Evolutionary conservation across 768 basidiomycete species (phyloP).

Genomic region (Trametes cingulata): DNA sequence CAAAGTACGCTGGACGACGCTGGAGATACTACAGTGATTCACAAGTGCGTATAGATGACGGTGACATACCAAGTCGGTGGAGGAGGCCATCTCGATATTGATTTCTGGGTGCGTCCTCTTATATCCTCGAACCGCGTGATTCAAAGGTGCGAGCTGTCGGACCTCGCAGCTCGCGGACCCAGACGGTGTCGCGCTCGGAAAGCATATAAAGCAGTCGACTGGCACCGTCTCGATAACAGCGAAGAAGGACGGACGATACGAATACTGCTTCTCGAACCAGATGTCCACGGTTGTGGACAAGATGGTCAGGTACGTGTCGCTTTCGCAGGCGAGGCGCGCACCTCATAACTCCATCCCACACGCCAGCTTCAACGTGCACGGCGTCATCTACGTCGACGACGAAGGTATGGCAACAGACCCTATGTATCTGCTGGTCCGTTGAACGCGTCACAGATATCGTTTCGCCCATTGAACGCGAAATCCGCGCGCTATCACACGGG

Average conservation of each 20-base stretch:
- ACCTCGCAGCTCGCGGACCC: conserved; percentile 76
- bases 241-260: conserved; percentile 81
- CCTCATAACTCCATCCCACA: conserved; percentile 74
- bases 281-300: conserved; percentile 98
- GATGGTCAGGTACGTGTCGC: conserved; percentile 72
- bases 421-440: background rate
- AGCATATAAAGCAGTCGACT: conserved; percentile 85
- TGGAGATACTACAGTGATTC: background rate
- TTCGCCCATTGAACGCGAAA: conserved; percentile 96
- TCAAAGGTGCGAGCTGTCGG: conserved; percentile 17
- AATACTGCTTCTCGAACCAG: conserved; percentile 98
- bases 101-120: conserved; percentile 79
- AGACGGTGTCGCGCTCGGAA: conserved; percentile 60
- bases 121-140: background rate
- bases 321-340: conserved; percentile 82
- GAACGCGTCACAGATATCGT: conserved; percentile 60
- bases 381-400: conserved; percentile 90
- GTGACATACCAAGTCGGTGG: conserved; percentile 99
- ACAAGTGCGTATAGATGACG: conserved; percentile 71
- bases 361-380: conserved; percentile 88
- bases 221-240: conserved; percentile 89
- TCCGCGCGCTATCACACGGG: conserved; percentile 78
- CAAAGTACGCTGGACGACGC: conserved; percentile 56
- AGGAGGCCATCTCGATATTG: conserved; percentile 95
- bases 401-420: conserved; percentile 59